Evolutionary conservation across 2,329 filamentous ascomycete species (phyloP), one percentile per base, ranked within the genome.

Genomic region (Hymenoscyphus infarciens): DNA sequence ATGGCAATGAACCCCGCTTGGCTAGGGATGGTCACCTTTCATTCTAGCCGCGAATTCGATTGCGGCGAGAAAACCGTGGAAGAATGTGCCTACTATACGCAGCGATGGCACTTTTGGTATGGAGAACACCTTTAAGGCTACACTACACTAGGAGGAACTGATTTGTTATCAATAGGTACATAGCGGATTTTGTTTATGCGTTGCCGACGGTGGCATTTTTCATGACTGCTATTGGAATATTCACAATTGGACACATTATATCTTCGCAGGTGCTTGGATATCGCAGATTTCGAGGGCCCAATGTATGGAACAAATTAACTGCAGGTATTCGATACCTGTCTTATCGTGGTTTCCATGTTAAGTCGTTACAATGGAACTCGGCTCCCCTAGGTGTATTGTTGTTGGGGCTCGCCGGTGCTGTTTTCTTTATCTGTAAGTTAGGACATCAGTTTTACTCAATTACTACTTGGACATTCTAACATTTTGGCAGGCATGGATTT

Each of bases 11-110:
- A 53, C 13, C 67, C 68, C 6, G 69, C 68, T 29, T 80, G 78
- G 77, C 74, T 80, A 31, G 67, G 74, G 61, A 79, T 79, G 1
- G 70, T 80, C 39, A 71, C 73, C 70, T 71, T 81, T 56, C 75
- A 80, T 65, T 75, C 74, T 1, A 75, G 70, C 42, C 73, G 77
- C 29, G 52, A 39, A n/a, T 65, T 65, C 39, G 42, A 33, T 27
- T 65, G 64, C 49, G 64, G 61, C 22, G 63, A 79, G 16, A 22
- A 22, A 3, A 52, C 45, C 3, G 19, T 5, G 7, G 45, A 52
- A 52, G 19, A 52, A 25, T 52, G 45, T 10, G 45, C n/a, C 5
- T 52, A 22, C 10, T 52, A 52, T n/a, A 25, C 11, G 19, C 8
- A 52, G 13, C 19, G 45, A 52, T 52, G 45, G 45, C 45, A 52